phyloP scores from a whole-genome alignment of 805 yeast species.

The Barnettozyma sucrosica region DNA sequence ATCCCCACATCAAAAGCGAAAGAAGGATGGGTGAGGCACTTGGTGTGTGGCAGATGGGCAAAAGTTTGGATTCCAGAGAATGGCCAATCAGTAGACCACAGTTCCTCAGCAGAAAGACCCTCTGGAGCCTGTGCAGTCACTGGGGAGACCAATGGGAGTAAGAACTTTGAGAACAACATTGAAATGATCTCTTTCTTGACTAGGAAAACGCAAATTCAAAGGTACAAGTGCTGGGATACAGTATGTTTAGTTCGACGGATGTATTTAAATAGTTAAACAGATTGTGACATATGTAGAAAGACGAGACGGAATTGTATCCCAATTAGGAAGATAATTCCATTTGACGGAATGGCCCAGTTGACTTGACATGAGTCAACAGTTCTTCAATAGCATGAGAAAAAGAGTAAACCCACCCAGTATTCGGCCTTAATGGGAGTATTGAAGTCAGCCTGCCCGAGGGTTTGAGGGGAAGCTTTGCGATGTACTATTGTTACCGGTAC shows the following conservation, averaged over 20 bases:
- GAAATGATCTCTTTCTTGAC: neutral
- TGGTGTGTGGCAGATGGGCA: constrained; percentile 62
- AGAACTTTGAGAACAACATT: constrained; percentile 1
- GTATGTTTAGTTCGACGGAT: neutral
- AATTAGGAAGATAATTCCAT: neutral
- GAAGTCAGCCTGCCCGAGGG: too few relatives aligned
- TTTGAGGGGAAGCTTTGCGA: too few relatives aligned
- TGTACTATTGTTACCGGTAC: too few relatives aligned
- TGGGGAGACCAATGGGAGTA: constrained; percentile 4
- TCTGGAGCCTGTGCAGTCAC: constrained; percentile 13
- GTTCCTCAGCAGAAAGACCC: constrained; percentile 42
- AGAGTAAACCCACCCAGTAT: too few relatives aligned
- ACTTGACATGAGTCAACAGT: too few relatives aligned
- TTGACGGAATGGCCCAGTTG: too few relatives aligned
- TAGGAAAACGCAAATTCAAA: neutral
- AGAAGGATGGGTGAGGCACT: constrained; percentile 48
- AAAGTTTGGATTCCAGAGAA: constrained; percentile 62
- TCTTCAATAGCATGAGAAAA: too few relatives aligned
- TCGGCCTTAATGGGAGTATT: too few relatives aligned
- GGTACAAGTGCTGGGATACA: too few relatives aligned
- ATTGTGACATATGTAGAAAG: neutral
- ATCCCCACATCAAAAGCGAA: constrained; percentile 59
- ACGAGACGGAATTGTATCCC: neutral
- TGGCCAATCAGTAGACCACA: constrained; percentile 76
- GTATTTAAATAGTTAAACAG: neutral